A percentile compares a stretch with the other conserved stretches of the same genome.
These are phyloP conservation scores for Fraxinus nigra DNA, from an alignment of 305 asterid genomes.

Conservation along the genomic window DNA sequence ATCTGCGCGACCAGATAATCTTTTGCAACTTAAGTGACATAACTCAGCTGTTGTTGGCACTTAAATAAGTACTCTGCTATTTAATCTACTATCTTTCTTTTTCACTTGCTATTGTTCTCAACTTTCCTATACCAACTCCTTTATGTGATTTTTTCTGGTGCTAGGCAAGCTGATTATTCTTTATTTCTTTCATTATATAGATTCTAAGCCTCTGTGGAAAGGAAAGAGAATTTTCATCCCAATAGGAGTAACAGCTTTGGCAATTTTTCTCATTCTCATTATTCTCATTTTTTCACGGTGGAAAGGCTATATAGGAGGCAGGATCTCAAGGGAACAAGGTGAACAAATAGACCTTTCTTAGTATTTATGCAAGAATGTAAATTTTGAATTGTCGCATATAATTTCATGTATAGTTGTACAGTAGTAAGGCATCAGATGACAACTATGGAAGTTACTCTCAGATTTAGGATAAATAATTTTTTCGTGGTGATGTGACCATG, in stretches of 20 bases:
- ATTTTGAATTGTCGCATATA: background rate
- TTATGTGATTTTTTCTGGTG: background rate
- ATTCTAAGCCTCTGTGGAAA: constrained; percentile 42
- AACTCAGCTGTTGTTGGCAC: background rate
- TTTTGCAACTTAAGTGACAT: background rate
- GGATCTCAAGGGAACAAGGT: constrained; percentile 53
- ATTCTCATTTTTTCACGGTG: constrained; percentile 35
- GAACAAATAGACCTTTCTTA: background rate
- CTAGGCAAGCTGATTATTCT: background rate
- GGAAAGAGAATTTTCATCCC: constrained; percentile 29
- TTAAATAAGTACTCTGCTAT: background rate
- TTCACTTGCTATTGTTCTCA: background rate
- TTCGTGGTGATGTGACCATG: background rate
- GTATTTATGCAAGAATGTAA: background rate
- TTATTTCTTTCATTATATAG: constrained; percentile 28
- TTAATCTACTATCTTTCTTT: background rate
- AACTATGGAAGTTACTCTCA: background rate
- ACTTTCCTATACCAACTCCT: background rate
- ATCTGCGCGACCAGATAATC: background rate
- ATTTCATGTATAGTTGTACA: background rate
- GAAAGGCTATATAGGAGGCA: constrained; percentile 36
- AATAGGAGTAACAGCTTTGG: constrained; percentile 31
- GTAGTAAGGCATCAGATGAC: background rate
- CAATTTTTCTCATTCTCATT: constrained; percentile 30
- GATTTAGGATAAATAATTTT: background rate